Evolutionary conservation across 305 asterid genomes (phyloP).

Genomic region (Fraxinus angustifolia): DNA sequence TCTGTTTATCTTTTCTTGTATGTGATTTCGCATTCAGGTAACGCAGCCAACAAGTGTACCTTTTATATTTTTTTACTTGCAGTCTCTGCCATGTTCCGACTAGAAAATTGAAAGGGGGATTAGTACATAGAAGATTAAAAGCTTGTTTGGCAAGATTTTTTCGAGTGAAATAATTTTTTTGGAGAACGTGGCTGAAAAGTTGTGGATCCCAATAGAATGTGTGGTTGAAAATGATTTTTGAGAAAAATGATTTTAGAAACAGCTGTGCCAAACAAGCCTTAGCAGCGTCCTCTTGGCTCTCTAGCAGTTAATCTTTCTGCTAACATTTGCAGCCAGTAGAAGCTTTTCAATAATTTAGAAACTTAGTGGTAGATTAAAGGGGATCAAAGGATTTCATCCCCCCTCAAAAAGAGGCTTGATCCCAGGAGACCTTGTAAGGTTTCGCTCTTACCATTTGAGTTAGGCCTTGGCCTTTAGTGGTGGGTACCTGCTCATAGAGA

Average conservation of each 20-base stretch:
- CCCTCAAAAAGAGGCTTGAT: neutral
- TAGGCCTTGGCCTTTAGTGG: neutral
- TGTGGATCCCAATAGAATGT: neutral
- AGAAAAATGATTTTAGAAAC: neutral
- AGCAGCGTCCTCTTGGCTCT: neutral
- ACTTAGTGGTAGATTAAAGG: neutral
- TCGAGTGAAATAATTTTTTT: neutral
- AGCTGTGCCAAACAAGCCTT: neutral
- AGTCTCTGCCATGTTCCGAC: neutral
- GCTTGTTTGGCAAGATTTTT: neutral
- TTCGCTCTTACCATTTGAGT: neutral
- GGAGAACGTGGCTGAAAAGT: neutral
- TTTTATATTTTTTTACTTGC: neutral
- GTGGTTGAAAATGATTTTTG: neutral
- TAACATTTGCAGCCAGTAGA: neutral
- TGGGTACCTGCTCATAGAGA: neutral
- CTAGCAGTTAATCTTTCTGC: neutral
- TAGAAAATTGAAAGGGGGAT: neutral
- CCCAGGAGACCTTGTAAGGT: neutral
- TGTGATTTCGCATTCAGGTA: neutral
- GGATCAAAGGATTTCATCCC: neutral
- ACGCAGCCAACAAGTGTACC: neutral
- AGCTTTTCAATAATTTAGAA: neutral
- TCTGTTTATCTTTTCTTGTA: conserved; percentile 2
- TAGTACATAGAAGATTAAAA: neutral